Evolutionary conservation across 1,284 basidiomycete species (phyloP), one percentile per base, ranked within the genome.

Genomic region (Prillingera fragicola): DNA sequence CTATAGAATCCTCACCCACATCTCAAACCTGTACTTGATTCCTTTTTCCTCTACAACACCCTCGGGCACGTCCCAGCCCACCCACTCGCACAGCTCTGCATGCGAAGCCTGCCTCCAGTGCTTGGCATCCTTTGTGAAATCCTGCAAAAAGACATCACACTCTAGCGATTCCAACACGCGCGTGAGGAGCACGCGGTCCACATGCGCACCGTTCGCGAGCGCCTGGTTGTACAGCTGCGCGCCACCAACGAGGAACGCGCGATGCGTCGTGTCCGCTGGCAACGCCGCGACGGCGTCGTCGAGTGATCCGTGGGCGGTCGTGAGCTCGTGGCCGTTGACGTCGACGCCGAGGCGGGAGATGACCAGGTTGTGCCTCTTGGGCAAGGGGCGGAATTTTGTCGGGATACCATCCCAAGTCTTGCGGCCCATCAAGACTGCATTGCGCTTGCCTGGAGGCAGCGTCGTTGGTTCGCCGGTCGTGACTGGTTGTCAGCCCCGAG

Each of bases 361-460:
- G 26, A 99, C 82, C 13, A 94, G 69, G 65, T 98, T 99, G 49
- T 80, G 54, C 29, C 95, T 76, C 24, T 78, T 79, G 33, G 78
- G 75, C 21, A 99, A 75, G 3, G 95, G 95, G 50, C 87, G 79
- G 72, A 87, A 89, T 67, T 82, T 87, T 7, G 65, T 57, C n/a
- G 95, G 94, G 48, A 99, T 98, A 65, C 87, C 89, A 69, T 95
- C 88, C 95, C 95, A 99, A 15, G 91, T 96, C 62, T 89, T 92
- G 37, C 92, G 77, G 6, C 95, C 95, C 95, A 99, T 98, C 47
- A 98, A 75, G 27, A 97, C 84, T 2, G 80, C 82, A 69, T 98
- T 98, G 46, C 70, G 42, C 9, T 33, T 29, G 71, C 33, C 61
- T 66, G 12, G 73, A 76, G 48, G 50, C 22, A 33, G 46, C 25